Percentiles rank a stretch among this genome's conserved stretches.
Conservation (phyloP, 345 rosid species). For the Eucalyptus sp. region DNA sequence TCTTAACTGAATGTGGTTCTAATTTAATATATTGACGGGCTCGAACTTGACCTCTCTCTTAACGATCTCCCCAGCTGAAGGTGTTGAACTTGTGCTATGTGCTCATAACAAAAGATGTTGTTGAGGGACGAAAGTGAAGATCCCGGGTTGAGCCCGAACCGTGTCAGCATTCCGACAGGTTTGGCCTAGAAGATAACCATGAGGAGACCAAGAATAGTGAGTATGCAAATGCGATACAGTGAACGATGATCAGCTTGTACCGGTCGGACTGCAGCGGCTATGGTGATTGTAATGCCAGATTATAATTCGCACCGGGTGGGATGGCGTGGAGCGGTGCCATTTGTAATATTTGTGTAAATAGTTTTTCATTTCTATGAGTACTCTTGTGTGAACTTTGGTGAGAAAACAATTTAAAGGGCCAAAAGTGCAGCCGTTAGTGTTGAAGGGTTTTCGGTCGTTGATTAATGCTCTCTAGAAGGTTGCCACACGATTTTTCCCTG, state of each 20-base stretch:
- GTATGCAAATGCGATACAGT: not conserved
- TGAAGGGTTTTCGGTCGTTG: not conserved
- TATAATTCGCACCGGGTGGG: not conserved
- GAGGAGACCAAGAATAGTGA: not conserved
- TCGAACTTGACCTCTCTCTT: too few species aligned
- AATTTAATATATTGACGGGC: accelerated
- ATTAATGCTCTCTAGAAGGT: not conserved
- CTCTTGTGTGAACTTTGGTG: not conserved
- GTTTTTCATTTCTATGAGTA: not conserved
- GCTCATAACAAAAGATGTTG: not conserved
- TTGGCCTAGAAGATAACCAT: not conserved
- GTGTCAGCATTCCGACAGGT: not conserved
- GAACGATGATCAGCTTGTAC: not conserved
- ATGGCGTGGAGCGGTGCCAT: not conserved
- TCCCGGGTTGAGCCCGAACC: not conserved
- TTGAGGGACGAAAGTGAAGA: not conserved
- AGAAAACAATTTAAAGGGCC: not conserved
- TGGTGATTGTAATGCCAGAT: not conserved
- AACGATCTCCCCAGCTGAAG: not conserved
- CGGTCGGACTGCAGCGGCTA: not conserved
- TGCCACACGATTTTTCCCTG: not conserved
- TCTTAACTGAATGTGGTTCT: too few species aligned
- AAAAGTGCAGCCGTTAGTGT: not conserved
- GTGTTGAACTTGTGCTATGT: not conserved
- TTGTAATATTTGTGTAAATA: not conserved